phyloP scores from a whole-genome alignment of 352 stramenopile genomes.

The Phytophthora vignae region DNA sequence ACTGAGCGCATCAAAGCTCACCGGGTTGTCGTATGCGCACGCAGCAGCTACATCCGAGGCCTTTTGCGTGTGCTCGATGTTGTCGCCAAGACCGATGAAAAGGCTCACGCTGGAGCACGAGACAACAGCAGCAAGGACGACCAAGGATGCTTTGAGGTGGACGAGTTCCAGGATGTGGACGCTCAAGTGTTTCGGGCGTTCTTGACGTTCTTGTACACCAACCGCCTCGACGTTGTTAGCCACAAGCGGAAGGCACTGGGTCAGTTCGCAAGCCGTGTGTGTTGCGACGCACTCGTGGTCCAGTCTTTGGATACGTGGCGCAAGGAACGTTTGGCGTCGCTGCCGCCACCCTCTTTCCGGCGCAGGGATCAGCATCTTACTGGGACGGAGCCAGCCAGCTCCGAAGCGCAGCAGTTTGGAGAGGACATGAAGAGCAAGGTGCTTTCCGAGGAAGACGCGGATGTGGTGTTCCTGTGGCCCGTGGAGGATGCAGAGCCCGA shows the following conservation, averaged over 20 bases:
- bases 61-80: conserved; percentile 54
- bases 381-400: conserved; percentile 29
- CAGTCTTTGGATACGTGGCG: conserved; percentile 72
- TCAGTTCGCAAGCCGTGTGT: conserved; percentile 63
- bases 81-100: background rate
- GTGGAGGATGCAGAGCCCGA: conserved; percentile 32
- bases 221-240: conserved; percentile 63
- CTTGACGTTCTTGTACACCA: conserved; percentile 76
- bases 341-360: conserved; percentile 30
- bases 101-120: background rate
- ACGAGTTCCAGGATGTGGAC: conserved; percentile 70
- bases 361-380: conserved; percentile 14
- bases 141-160: conserved; percentile 40
- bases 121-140: conserved; percentile 8
- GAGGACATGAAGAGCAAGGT: conserved; percentile 65
- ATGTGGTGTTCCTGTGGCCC: conserved; percentile 86
- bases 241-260: conserved; percentile 69
- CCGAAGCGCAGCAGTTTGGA: conserved; percentile 53
- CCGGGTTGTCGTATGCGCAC: conserved; percentile 63
- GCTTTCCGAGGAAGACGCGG: conserved; percentile 51
- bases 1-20: conserved; percentile 49
- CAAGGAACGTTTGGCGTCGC: conserved; percentile 34
- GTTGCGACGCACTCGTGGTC: conserved; percentile 52
- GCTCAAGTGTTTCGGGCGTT: conserved; percentile 69
- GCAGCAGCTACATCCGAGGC: conserved; percentile 66